Evolutionary conservation across 768 basidiomycete genomes (phyloP).

Genomic region (Tricholoma bakamatsutake): DNA sequence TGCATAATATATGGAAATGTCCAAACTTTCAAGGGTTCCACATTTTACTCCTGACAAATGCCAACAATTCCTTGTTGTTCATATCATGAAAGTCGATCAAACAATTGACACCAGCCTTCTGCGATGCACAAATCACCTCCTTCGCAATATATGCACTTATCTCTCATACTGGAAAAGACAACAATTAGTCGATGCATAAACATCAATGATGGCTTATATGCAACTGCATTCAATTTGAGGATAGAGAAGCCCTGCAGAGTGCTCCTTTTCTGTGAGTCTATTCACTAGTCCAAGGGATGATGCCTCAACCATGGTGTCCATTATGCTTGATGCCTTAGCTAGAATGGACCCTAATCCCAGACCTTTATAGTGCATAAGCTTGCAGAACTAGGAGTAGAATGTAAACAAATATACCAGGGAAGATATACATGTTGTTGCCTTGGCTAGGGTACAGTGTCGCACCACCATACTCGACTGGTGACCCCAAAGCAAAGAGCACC

Average conservation of each 20-base stretch:
- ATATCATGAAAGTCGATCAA: conserved; percentile 47
- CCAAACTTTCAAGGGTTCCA: conserved; percentile 49
- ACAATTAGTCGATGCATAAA: neutral
- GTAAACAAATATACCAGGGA: conserved; percentile 42
- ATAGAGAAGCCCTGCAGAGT: conserved; percentile 62
- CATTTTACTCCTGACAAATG: conserved; percentile 60
- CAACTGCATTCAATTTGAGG: conserved; percentile 75
- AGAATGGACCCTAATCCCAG: conserved; percentile 79
- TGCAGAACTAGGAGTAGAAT: neutral
- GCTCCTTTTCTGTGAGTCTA: conserved; percentile 68
- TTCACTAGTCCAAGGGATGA: conserved; percentile 75
- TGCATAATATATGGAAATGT: too few relatives aligned
- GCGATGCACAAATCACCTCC: conserved; percentile 74
- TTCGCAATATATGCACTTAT: conserved; percentile 73
- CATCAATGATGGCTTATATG: conserved; percentile 9
- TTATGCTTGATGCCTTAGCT: conserved; percentile 59
- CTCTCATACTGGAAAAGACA: conserved; percentile 53
- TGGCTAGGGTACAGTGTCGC: conserved; percentile 70
- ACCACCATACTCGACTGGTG: conserved; percentile 69
- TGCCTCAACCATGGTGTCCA: conserved; percentile 87
- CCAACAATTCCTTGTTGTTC: conserved; percentile 49
- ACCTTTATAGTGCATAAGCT: conserved; percentile 28
- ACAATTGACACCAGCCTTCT: conserved; percentile 59
- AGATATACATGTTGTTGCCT: conserved; percentile 93
- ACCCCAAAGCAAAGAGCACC: conserved; percentile 84